phyloP scores from a whole-genome alignment of 768 basidiomycete species.

The Nidula microcarpa region DNA sequence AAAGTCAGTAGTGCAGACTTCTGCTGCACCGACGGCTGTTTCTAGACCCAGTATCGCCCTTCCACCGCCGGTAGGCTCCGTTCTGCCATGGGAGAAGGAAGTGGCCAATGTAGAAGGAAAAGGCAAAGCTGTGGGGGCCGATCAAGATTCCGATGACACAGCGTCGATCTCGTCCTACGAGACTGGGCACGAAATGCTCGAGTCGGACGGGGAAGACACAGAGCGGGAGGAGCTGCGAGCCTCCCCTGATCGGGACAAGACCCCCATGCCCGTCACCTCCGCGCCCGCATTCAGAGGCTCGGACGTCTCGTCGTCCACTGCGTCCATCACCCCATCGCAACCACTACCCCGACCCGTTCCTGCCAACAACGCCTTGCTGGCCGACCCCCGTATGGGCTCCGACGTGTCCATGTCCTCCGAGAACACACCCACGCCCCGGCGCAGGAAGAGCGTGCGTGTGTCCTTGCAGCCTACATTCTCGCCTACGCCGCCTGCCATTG shows the following conservation, averaged over 20 bases:
- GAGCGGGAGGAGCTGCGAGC: constrained; percentile 1
- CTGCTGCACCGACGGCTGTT: neutral
- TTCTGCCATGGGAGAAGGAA: neutral
- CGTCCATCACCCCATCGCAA: neutral
- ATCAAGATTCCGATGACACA: constrained; percentile 20
- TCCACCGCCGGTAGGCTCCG: neutral
- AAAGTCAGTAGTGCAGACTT: neutral
- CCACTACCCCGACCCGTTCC: neutral
- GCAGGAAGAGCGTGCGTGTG: constrained; percentile 75
- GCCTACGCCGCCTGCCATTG: constrained; percentile 61
- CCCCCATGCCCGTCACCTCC: neutral
- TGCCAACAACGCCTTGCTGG: neutral
- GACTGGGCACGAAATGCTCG: constrained; percentile 56
- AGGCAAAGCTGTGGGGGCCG: constrained; percentile 15
- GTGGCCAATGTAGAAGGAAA: constrained; percentile 1
- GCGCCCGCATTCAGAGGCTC: neutral
- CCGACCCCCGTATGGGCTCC: neutral
- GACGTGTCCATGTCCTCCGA: neutral
- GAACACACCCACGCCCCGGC: constrained; percentile 12
- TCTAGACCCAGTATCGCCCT: neutral
- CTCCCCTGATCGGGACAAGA: neutral
- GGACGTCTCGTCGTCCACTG: neutral
- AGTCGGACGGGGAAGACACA: constrained; percentile 24
- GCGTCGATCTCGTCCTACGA: constrained; percentile 63
- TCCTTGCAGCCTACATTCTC: constrained; percentile 77